A percentile compares a stretch with the other conserved stretches of the same genome.
Conservation (phyloP, 2,329 filamentous ascomycete genomes). For the Aspergillus eucalypticola region DNA sequence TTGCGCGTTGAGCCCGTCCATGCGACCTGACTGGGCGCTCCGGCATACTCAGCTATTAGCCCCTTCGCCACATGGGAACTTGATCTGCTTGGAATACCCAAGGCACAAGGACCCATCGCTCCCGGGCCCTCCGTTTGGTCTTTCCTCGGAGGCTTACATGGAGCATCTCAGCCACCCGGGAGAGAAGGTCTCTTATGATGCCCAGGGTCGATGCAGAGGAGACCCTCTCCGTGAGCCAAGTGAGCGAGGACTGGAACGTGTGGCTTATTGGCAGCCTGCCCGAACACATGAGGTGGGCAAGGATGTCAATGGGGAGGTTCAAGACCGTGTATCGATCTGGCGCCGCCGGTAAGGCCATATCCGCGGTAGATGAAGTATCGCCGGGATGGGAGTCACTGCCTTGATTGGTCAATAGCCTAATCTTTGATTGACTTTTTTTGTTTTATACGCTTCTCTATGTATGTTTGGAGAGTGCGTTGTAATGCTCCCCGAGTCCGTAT, state of each 20-base stretch:
- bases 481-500: conserved; percentile 94
- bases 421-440: conserved; percentile 1
- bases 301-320: conserved; percentile 41
- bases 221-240: conserved; percentile 49
- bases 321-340: conserved; percentile 48
- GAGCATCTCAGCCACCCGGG: neutral
- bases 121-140: neutral
- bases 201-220: conserved; percentile 52
- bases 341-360: conserved; percentile 30
- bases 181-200: neutral
- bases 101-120: neutral
- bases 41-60: conserved; percentile 45
- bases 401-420: neutral
- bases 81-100: conserved; percentile 64
- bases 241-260: conserved; percentile 43
- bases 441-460: conserved; percentile 19
- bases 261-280: conserved; percentile 58
- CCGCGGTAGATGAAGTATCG: neutral
- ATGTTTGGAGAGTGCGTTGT: conserved; percentile 75
- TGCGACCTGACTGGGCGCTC: conserved; percentile 60
- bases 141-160: neutral
- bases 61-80: conserved; percentile 42
- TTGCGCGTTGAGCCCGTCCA: conserved; percentile 56
- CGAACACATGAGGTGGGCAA: conserved; percentile 59
- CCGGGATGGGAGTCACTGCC: neutral